Evolutionary conservation across 352 stramenopile species (phyloP), one percentile per base, ranked within the genome.

Genomic region (Blastocystis sp.): DNA sequence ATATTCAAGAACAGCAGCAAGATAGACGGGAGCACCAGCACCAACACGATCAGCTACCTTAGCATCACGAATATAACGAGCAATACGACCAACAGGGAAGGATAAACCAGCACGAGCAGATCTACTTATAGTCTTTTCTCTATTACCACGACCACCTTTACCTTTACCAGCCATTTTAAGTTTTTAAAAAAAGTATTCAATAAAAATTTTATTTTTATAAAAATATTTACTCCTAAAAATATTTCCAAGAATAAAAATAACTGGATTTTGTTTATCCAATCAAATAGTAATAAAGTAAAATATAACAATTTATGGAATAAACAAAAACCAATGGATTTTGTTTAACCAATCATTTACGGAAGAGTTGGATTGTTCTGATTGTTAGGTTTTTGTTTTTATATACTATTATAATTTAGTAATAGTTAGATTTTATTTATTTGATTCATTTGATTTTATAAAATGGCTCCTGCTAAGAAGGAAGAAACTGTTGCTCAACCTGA

Each of bases 51-150:
- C 74, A 27, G 83, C 79, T 67, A 87, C 91, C 44, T 83, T 81
- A 59, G 81, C 81, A 72, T 93, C 80, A 64, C 80, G 80, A 19
- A 94, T 71, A 73, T 86, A 94, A 72, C 84, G 80, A 36, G 79
- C 80, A 44, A 94, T 82, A 85, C 84, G 79, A 59, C 82, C 83
- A 0, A 94, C 84, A 35, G 84, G 84, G 73, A 94, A 94, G 71
- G 93, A 82, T 49, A 94, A 76, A 7, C 84, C 84, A 25, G 84
- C 84, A 74, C 92, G 93, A 25, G 82, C 58, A 49, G 78, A 88
- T 13, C 75, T 71, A 42, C 72, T 76, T 24, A 46, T 68, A 44
- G 66, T 66, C 68, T 80, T 80, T 27, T 34, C 23, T 67, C 76
- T 79, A 70, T 80, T 80, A 49, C 75, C 75, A 66, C 75, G 72